Conservation (phyloP, 768 basidiomycete genomes). For the Rhizopogon vesiculosus region DNA sequence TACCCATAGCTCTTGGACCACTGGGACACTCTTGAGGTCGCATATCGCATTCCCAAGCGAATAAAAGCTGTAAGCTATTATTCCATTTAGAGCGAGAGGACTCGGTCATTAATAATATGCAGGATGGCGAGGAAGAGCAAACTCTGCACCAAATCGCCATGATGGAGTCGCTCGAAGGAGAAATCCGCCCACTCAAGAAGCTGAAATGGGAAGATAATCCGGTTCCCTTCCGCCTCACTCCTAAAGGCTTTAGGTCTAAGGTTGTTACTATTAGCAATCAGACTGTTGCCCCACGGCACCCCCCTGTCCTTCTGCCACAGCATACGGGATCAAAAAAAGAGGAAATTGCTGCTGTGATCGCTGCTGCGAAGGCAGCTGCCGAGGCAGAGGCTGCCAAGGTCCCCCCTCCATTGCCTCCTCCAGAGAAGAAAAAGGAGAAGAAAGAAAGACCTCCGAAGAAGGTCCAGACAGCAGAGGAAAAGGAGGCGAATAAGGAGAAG, state of each 20-base stretch:
- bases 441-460: slow-evolving; percentile 33
- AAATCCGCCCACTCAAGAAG: slow-evolving; percentile 27
- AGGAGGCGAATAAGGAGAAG: slow-evolving; percentile 76
- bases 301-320: neutral
- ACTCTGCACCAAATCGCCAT: slow-evolving; percentile 10
- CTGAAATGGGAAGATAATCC: slow-evolving; percentile 24
- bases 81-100: neutral
- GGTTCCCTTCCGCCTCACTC: slow-evolving; percentile 10
- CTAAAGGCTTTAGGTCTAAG: neutral
- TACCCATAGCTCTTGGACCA: slow-evolving; percentile 60
- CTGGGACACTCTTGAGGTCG: slow-evolving; percentile 76
- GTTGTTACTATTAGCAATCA: neutral
- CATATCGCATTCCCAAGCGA: slow-evolving; percentile 84
- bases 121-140: slow-evolving; percentile 29
- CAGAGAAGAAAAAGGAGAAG: slow-evolving; percentile 17
- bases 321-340: slow-evolving; percentile 11
- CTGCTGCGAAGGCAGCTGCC: slow-evolving; percentile 26
- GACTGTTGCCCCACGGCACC: neutral
- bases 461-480: slow-evolving; percentile 47
- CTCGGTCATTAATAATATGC: neutral
- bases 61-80: slow-evolving; percentile 32
- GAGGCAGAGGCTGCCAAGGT: slow-evolving; percentile 10
- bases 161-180: slow-evolving; percentile 18
- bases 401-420: slow-evolving; percentile 9
- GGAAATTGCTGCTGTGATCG: slow-evolving; percentile 37